These are phyloP conservation scores for Phytopythium montanum DNA, from an alignment of 352 stramenopile genomes.

Conservation along the genomic window DNA sequence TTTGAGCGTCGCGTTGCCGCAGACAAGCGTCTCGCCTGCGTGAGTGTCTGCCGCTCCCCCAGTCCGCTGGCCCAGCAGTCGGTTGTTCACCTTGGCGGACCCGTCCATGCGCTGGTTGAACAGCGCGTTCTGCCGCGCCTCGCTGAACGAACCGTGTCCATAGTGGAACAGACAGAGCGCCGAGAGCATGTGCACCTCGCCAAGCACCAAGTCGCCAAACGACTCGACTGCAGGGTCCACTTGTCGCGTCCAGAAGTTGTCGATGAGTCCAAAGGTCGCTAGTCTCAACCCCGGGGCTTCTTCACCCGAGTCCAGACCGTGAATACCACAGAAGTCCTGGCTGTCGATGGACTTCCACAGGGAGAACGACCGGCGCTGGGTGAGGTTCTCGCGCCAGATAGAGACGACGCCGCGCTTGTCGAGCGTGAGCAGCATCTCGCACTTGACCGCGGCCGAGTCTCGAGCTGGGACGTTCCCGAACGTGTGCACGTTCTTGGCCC, in stretches of 20 bases:
- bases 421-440: slow-evolving; percentile 78
- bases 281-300: neutral
- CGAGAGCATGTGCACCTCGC: slow-evolving; percentile 63
- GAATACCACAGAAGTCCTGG: slow-evolving; percentile 23
- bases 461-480: slow-evolving; percentile 22
- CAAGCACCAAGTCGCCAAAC: slow-evolving; percentile 57
- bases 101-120: slow-evolving; percentile 68
- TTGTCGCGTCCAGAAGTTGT: slow-evolving; percentile 37
- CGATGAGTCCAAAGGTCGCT: slow-evolving; percentile 25
- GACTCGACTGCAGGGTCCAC: slow-evolving; percentile 16
- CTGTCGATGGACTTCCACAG: slow-evolving; percentile 61
- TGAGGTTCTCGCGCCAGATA: slow-evolving; percentile 72
- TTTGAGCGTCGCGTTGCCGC: slow-evolving; percentile 44
- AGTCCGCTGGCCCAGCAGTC: slow-evolving; percentile 51
- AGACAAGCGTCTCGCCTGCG: slow-evolving; percentile 58
- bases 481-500: slow-evolving; percentile 52
- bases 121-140: slow-evolving; percentile 50
- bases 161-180: slow-evolving; percentile 74
- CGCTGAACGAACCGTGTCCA: slow-evolving; percentile 49
- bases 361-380: slow-evolving; percentile 48
- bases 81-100: slow-evolving; percentile 53
- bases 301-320: neutral
- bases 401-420: slow-evolving; percentile 58
- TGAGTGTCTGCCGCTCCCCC: slow-evolving; percentile 60
- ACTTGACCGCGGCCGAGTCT: slow-evolving; percentile 9